These are phyloP conservation scores for Cytospora paraplurivora DNA, from an alignment of 2,329 filamentous ascomycete species.

Conservation along the genomic window DNA sequence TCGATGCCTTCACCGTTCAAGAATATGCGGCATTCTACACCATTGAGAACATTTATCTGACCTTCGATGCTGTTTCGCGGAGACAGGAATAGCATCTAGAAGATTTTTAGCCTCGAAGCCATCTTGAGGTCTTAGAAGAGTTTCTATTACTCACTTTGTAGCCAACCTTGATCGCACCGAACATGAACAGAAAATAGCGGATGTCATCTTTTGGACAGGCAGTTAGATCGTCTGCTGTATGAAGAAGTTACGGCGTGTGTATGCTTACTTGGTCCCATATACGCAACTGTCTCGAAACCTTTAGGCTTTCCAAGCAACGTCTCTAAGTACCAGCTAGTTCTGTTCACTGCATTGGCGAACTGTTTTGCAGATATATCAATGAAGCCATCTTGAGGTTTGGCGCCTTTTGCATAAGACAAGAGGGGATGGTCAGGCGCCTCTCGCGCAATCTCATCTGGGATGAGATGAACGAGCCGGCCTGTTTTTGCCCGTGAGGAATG, in stretches of 20 bases:
- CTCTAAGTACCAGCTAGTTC: constrained; percentile 2
- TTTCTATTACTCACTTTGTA: neutral
- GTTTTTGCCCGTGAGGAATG: neutral
- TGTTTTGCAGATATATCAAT: neutral
- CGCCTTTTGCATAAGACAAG: neutral
- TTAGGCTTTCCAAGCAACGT: neutral
- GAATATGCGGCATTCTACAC: neutral
- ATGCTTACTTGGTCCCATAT: constrained; percentile 1
- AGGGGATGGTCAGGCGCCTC: neutral
- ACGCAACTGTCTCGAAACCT: neutral
- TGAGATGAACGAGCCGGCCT: constrained; percentile 1
- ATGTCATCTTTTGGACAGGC: neutral
- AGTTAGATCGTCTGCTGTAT: neutral
- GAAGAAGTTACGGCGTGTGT: neutral
- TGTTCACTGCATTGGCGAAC: neutral
- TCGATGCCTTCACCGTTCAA: neutral
- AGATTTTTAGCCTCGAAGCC: too few relatives aligned
- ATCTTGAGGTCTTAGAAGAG: neutral
- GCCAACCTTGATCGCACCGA: neutral
- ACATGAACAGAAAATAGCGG: neutral
- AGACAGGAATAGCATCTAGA: neutral
- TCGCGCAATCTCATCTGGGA: neutral
- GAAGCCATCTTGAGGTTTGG: neutral
- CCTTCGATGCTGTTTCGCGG: constrained; percentile 2
- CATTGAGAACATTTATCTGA: neutral